These are phyloP conservation scores for Coelastrella sp. DNA, from an alignment of 139 green algal species.

Conservation along the genomic window DNA sequence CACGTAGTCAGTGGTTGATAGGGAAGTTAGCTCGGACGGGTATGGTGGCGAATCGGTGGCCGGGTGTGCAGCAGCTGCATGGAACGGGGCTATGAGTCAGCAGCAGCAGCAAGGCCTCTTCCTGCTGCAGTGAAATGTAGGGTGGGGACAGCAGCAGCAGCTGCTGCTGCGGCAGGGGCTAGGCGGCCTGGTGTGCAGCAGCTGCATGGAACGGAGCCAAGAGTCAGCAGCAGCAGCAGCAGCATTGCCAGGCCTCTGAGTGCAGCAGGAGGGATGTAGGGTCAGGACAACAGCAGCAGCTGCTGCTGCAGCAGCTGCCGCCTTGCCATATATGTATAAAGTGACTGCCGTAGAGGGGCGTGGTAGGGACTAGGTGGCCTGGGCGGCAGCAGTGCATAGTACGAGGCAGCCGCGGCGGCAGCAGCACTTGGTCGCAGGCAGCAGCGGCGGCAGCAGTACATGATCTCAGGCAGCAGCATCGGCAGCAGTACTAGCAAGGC, in stretches of 20 bases:
- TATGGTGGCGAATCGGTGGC: constrained; percentile 4
- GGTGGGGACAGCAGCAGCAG: no score
- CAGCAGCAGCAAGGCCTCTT: no score
- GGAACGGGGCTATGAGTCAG: constrained; percentile 28
- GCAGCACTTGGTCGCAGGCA: no score
- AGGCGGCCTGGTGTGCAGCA: no score
- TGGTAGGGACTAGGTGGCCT: no score
- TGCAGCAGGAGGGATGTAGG: not conserved
- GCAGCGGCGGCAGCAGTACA: not conserved
- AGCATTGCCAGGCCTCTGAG: not conserved
- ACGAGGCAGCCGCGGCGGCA: not conserved
- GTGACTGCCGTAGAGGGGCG: no score
- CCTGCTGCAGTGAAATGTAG: no score
- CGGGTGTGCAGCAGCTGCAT: not conserved
- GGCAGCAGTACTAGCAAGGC: not conserved
- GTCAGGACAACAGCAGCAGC: not conserved
- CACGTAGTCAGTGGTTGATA: constrained; percentile 30
- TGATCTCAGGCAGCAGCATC: not conserved
- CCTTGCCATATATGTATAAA: no score
- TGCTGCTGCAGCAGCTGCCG: no score
- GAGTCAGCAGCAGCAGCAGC: not conserved
- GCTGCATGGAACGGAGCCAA: constrained; percentile 26
- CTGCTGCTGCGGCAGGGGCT: no score
- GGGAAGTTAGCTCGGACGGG: constrained; percentile 3
- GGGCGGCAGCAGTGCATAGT: no score